Evolutionary conservation across 805 yeast genomes (phyloP).

Genomic region (Diddensiella caesifluorescens): DNA sequence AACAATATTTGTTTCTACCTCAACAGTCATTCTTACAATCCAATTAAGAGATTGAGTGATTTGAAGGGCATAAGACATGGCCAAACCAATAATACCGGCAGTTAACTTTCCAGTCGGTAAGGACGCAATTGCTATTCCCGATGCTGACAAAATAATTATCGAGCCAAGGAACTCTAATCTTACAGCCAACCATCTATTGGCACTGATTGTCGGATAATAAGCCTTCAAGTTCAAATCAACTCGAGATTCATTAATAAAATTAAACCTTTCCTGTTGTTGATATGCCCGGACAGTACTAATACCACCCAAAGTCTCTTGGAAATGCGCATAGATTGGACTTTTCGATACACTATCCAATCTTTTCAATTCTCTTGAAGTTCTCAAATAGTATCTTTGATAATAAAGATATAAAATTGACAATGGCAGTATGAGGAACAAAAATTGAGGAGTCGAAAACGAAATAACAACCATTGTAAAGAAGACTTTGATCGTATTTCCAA

Average conservation of each 20-base stretch:
- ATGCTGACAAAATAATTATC: conserved; percentile 76
- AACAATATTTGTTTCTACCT: conserved; percentile 94
- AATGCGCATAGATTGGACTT: conserved; percentile 75
- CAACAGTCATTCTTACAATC: conserved; percentile 99
- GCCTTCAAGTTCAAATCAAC: conserved; percentile 89
- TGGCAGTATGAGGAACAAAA: conserved; percentile 66
- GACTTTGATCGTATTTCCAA: conserved; percentile 35
- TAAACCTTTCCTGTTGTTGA: conserved; percentile 58
- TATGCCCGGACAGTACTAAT: conserved; percentile 75
- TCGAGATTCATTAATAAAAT: conserved; percentile 45
- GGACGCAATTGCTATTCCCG: conserved; percentile 71
- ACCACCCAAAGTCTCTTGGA: conserved; percentile 79
- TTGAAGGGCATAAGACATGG: conserved; percentile 88
- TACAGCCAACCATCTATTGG: conserved; percentile 97
- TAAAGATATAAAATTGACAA: conserved; percentile 56
- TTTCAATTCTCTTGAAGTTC: conserved; percentile 73
- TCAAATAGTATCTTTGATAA: conserved; percentile 65
- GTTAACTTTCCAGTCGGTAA: conserved; percentile 63
- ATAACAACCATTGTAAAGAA: conserved; percentile 75
- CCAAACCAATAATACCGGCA: conserved; percentile 91
- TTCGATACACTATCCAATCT: conserved; percentile 65
- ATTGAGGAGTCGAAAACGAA: conserved; percentile 83
- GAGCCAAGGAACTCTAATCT: conserved; percentile 91
- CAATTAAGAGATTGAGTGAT: conserved; percentile 91
- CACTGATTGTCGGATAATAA: conserved; percentile 83